Evolutionary conservation across 495 filamentous ascomycete genomes (phyloP).

Genomic region (Penicillium silybi): DNA sequence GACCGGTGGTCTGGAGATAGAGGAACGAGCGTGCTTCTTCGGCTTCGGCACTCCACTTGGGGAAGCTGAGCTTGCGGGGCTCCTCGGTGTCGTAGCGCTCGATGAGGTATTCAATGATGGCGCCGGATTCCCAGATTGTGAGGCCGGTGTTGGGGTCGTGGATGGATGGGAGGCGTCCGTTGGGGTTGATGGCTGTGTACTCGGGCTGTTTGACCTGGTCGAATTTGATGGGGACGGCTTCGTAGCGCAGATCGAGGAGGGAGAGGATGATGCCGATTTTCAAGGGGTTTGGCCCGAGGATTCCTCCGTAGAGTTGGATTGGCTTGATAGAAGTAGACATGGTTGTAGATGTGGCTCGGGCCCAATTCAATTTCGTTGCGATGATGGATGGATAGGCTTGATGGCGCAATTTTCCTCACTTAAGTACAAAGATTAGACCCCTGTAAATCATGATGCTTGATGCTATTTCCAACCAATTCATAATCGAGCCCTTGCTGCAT

Average conservation of each 20-base stretch:
- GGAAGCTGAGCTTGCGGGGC: slow-evolving; percentile 42
- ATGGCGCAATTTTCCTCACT: neutral
- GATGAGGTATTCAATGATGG: slow-evolving; percentile 59
- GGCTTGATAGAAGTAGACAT: neutral
- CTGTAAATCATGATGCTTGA: neutral
- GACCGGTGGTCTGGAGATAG: slow-evolving; percentile 42
- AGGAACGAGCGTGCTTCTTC: slow-evolving; percentile 16
- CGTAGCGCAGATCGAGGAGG: neutral
- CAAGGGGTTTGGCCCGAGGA: neutral
- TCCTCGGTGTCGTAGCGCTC: slow-evolving; percentile 52
- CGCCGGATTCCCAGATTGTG: slow-evolving; percentile 59
- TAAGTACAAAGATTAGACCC: neutral
- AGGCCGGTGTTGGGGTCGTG: slow-evolving; percentile 56
- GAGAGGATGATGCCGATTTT: slow-evolving; percentile 22
- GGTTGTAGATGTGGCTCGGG: neutral
- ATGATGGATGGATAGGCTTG: neutral
- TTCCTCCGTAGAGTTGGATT: neutral
- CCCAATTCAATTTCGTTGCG: neutral
- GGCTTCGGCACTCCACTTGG: slow-evolving; percentile 27
- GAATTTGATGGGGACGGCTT: neutral
- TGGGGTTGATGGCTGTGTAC: slow-evolving; percentile 51
- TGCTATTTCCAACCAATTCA: neutral
- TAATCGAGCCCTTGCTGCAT: neutral
- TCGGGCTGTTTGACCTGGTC: neutral
- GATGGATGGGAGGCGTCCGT: slow-evolving; percentile 59